Conservation (phyloP, 805 yeast species). For the Candida sphagnicola region DNA sequence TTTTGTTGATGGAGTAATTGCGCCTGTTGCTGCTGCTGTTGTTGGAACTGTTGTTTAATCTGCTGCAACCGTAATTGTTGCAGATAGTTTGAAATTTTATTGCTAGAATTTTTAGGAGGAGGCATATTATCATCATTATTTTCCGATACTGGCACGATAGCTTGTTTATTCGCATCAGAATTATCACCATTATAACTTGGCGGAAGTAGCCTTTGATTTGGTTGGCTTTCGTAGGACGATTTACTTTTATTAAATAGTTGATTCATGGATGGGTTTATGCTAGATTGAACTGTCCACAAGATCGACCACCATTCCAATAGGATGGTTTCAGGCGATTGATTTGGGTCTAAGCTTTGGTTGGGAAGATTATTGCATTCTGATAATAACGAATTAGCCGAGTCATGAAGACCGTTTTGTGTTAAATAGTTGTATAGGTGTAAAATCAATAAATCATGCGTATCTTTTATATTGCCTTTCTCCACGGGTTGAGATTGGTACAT, state of each 20-base stretch:
- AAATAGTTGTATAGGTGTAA: constrained; percentile 53
- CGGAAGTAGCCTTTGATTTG: neutral
- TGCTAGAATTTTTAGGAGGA: constrained; percentile 1
- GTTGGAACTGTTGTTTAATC: constrained; percentile 19
- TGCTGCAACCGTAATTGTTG: constrained; percentile 22
- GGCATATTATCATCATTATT: constrained; percentile 6
- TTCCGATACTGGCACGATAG: constrained; percentile 4
- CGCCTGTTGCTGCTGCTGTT: constrained; percentile 16
- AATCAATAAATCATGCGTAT: constrained; percentile 40
- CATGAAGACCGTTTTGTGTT: constrained; percentile 42
- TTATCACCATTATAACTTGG: no score
- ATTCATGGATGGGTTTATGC: constrained; percentile 31
- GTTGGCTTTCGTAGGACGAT: neutral
- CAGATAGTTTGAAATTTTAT: constrained; percentile 13
- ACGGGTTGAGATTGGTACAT: no score
- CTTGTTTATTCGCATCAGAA: neutral
- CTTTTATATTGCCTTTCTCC: neutral
- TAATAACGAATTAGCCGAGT: constrained; percentile 47
- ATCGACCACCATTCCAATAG: constrained; percentile 57
- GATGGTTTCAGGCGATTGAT: constrained; percentile 37
- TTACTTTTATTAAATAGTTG: constrained; percentile 12
- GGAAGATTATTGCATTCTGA: constrained; percentile 8
- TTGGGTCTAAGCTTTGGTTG: constrained; percentile 3
- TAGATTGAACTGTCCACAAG: constrained; percentile 46
- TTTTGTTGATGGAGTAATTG: constrained; percentile 4